These are phyloP conservation scores for Fraxinus excelsior DNA, from an alignment of 257 asterid species.

Conservation along the genomic window DNA sequence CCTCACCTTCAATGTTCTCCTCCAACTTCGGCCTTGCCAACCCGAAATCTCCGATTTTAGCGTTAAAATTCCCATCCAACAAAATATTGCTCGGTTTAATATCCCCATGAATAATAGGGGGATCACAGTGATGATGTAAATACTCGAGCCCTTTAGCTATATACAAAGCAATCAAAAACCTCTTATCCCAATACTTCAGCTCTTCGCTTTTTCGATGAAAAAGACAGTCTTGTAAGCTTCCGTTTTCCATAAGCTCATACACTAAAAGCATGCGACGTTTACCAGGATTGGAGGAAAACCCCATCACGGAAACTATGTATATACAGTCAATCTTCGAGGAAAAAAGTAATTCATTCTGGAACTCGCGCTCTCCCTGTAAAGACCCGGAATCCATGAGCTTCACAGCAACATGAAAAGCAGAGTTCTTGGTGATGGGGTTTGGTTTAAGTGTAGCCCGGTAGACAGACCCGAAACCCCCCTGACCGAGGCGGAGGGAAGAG, in stretches of 20 bases:
- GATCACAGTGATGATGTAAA: conserved; percentile 86
- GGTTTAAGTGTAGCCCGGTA: conserved; percentile 64
- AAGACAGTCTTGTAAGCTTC: conserved; percentile 94
- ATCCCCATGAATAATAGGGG: conserved; percentile 89
- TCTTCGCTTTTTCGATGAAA: conserved; percentile 76
- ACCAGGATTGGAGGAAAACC: conserved; percentile 70
- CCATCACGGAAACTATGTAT: conserved; percentile 62
- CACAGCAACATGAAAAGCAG: conserved; percentile 57
- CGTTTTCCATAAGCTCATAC: conserved; percentile 80
- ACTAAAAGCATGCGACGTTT: conserved; percentile 83
- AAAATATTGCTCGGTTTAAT: conserved; percentile 87
- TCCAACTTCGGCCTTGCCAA: conserved; percentile 80
- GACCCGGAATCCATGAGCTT: conserved; percentile 94
- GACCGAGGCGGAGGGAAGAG: conserved; percentile 77
- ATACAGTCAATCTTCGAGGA: conserved; percentile 74
- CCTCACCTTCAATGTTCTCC: conserved; percentile 61
- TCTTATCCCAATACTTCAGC: conserved; percentile 68
- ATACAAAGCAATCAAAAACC: conserved; percentile 65
- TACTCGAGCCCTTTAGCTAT: conserved; percentile 90
- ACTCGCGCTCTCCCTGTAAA: conserved; percentile 94
- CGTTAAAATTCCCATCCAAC: conserved; percentile 60
- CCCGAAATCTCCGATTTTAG: conserved; percentile 95
- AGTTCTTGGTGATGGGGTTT: conserved; percentile 28
- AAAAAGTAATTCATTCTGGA: conserved; percentile 84
- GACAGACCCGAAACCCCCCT: conserved; percentile 96